Percentiles rank a stretch among this genome's conserved stretches.
These are phyloP conservation scores for Quercus engelmannii DNA, from an alignment of 306 rosid species.

Conservation along the genomic window DNA sequence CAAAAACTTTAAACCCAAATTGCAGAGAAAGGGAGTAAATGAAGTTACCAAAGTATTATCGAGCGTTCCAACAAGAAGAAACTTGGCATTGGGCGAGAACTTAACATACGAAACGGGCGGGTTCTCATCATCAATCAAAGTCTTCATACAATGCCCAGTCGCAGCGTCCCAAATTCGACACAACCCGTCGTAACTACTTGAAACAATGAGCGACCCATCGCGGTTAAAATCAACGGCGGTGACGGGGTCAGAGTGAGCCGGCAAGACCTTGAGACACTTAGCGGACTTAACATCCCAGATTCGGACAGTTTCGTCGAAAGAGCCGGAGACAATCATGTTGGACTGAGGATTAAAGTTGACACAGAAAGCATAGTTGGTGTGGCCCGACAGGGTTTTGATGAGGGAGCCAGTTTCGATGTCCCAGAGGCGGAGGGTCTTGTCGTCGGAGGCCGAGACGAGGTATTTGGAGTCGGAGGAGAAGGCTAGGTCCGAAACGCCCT, in stretches of 20 bases:
- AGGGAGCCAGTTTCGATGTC: conserved; percentile 73
- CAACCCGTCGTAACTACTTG: conserved; percentile 94
- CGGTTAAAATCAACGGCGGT: conserved; percentile 92
- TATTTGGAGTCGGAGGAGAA: conserved; percentile 85
- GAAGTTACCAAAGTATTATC: conserved; percentile 72
- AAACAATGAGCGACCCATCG: conserved; percentile 85
- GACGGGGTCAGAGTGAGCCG: conserved; percentile 95
- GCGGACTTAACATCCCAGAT: conserved; percentile 92
- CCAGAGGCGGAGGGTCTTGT: conserved; percentile 91
- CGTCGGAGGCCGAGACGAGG: conserved; percentile 92
- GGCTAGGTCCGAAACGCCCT: conserved; percentile 89
- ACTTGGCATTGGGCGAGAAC: conserved; percentile 86
- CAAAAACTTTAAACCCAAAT: not conserved
- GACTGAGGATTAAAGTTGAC: conserved; percentile 89
- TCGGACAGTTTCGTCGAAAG: conserved; percentile 94
- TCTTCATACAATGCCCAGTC: conserved; percentile 93
- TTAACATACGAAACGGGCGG: conserved; percentile 94
- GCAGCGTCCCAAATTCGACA: conserved; percentile 90
- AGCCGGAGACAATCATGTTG: conserved; percentile 87
- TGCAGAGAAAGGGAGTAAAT: conserved; percentile 5
- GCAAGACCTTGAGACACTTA: conserved; percentile 81
- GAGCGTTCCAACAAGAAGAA: conserved; percentile 89
- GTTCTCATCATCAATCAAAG: conserved; percentile 87
- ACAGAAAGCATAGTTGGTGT: conserved; percentile 89
- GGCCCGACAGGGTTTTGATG: conserved; percentile 77